A percentile compares a stretch with the other conserved stretches of the same genome.
Conservation (phyloP, 2,329 filamentous ascomycete species). For the Xylaria sp. region DNA sequence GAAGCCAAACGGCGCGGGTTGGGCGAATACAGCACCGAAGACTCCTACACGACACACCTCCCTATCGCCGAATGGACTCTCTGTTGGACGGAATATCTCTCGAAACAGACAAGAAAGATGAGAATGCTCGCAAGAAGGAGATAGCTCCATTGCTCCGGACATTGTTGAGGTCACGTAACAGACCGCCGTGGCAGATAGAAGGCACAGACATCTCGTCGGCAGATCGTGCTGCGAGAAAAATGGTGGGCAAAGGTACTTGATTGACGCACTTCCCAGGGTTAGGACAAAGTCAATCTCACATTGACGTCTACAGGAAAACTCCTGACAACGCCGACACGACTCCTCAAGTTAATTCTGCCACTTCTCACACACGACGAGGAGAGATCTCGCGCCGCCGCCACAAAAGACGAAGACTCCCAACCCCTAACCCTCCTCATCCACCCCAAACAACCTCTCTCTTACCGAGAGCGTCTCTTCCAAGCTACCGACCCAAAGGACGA, state of each 20-base stretch:
- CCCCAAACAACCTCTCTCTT: conserved; percentile 84
- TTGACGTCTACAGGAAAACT: conserved; percentile 52
- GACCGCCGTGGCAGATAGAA: conserved; percentile 58
- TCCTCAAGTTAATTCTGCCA: conserved; percentile 67
- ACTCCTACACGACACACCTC: conserved; percentile 18
- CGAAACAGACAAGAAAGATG: conserved; percentile 28
- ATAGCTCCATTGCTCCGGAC: conserved; percentile 31
- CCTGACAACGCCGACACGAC: conserved; percentile 62
- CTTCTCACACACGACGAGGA: conserved; percentile 49
- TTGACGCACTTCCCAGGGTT: too few relatives aligned
- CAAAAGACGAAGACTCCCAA: conserved; percentile 65
- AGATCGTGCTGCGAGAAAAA: conserved; percentile 39
- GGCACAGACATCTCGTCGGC: conserved; percentile 56
- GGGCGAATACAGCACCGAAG: background rate
- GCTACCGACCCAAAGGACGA: conserved; percentile 44
- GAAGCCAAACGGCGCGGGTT: too few relatives aligned
- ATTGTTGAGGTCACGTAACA: conserved; percentile 50
- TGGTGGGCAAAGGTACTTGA: conserved; percentile 54
- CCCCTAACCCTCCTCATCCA: conserved; percentile 81
- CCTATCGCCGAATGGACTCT: conserved; percentile 13
- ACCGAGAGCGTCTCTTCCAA: conserved; percentile 83
- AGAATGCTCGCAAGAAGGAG: conserved; percentile 30
- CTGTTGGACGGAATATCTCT: conserved; percentile 23
- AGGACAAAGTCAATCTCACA: background rate
- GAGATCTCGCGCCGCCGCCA: conserved; percentile 31